Base-by-base conservation (phyloP, 2,329 filamentous ascomycete genomes). In the Geosmithia morbida region DNA sequence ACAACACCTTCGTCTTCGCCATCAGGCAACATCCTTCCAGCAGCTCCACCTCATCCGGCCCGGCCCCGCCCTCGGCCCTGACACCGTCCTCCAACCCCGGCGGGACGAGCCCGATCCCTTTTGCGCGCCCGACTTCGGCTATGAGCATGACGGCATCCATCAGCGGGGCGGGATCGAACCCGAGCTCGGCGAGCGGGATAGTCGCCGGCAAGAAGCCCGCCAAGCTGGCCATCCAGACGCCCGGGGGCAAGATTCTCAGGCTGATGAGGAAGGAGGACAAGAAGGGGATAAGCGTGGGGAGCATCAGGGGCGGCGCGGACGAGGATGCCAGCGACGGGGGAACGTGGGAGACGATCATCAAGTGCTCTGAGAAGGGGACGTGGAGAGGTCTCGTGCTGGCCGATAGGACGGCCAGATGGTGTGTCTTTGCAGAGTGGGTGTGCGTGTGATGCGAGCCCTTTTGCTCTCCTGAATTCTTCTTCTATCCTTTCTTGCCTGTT, bases 1-100 rank as follows among this genome's bases (percentile, higher is more conserved):
- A 97, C 69, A 97, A 98, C 61, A 98, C 92, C 0, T 98, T 96
- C 59, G 90, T 98, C 26, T 98, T 98, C 63, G 85, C 85, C 47
- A 85, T 98, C 51, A 85, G 92, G 43, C 92, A 98, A 59, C 89
- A 98, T 60, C 86, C 89, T 0, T 72, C 68, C 1, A 51, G 63
- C 1, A 53, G 59, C 1, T 37, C 33, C 13, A 11, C 33, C 11
- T 37, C 33, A 13, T 11, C 11, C 6, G 33, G 33, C 3, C 11
- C 33, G 11, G 58, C 51, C 41, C 60, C 57, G 7, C 47, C 54
- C 2, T 67, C 64, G 22, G 57, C 57, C 2, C 59, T 71, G 51
- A 69, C 69, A 10, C 67, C 71, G 5, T 63, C 69, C 6, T 70
- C 67, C 44, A 72, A 72, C 51, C 65, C 68, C 2, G 69, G 71